Evolutionary conservation across 805 yeast species (phyloP).

Genomic region (Kodamaea hsintzibuensis): DNA sequence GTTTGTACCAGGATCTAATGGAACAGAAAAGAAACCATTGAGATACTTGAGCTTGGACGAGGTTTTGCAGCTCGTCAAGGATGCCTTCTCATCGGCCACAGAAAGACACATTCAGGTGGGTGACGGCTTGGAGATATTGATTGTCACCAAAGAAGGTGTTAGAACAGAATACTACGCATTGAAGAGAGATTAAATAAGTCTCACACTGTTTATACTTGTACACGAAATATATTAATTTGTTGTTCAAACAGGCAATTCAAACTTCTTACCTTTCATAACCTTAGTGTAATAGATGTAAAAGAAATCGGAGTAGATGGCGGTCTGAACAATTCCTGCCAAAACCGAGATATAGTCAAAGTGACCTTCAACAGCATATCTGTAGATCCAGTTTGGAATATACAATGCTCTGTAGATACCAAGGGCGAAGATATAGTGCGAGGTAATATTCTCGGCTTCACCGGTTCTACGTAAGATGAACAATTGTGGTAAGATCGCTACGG

Average conservation of each 20-base stretch:
- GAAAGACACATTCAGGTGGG: constrained; percentile 99
- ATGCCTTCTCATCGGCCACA: constrained; percentile 94
- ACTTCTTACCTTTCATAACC: constrained; percentile 77
- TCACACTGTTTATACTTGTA: constrained; percentile 4
- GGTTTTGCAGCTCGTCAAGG: constrained; percentile 83
- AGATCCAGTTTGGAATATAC: constrained; percentile 94
- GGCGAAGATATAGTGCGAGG: constrained; percentile 92
- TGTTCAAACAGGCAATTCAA: constrained; percentile 61
- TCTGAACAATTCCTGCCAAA: constrained; percentile 81
- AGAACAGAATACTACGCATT: constrained; percentile 79
- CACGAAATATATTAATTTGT: neutral
- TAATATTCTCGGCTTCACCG: constrained; percentile 84
- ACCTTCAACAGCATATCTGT: constrained; percentile 69
- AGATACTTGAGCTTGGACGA: constrained; percentile 76
- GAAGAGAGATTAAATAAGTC: constrained; percentile 74
- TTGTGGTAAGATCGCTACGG: constrained; percentile 91
- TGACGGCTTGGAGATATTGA: constrained; percentile 88
- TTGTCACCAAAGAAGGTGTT: constrained; percentile 92
- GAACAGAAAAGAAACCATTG: constrained; percentile 59
- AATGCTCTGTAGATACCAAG: constrained; percentile 87
- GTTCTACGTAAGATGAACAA: constrained; percentile 84
- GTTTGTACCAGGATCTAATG: constrained; percentile 70
- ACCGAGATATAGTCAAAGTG: constrained; percentile 70
- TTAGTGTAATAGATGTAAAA: constrained; percentile 82
- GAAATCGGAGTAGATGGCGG: constrained; percentile 89